Evolutionary conservation across 192 early-diverging fungal species (phyloP), one percentile per base, ranked within the genome.

Genomic region (Podila minutissima): DNA sequence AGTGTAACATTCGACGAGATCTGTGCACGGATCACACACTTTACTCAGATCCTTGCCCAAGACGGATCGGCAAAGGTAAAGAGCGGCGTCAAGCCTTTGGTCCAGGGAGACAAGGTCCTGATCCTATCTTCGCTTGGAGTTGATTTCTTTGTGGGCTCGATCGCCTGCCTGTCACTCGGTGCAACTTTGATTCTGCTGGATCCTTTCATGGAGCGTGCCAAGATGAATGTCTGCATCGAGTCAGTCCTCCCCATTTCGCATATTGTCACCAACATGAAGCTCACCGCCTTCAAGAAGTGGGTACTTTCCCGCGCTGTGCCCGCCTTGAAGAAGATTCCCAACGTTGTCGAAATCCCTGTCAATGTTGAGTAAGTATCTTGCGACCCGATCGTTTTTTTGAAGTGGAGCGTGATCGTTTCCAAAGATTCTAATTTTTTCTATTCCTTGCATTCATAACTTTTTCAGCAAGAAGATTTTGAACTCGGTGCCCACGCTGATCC

Each of bases 211-310:
- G 77, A 81, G 24, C 67, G 77, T n/a, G 77, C 77, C 26, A 81
- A 81, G 63, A 81, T 81, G 77, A 81, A 69, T 65, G 62, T 81
- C 26, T 81, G 77, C 48, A 81, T 81, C 55, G 77, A 81, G 57
- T 81, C 77, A 20, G 77, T 81, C 29, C 53, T 81, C 41, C 77
- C 77, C 1, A 81, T 81, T 22, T 65, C 66, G 13, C 77, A 81
- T 26, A 81, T 81, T 31, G 77, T 81, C 33, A 81, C 77, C 24
- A 81, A 81, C 62, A 81, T 81, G 77, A 81, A 71, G 32, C 71
- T 81, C n/a, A 73, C 77, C 5, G 26, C 62, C 1, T 81, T 81
- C 66, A 81, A 81, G 67, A 81, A 81, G 37, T 81, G 77, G 77
- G 33, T 73, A 22, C 77, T 81, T n/a, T 73, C 77, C 15, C 62